Percentiles rank a stretch among this genome's conserved stretches.
These are phyloP conservation scores for Cutaneotrichosporon arboriforme DNA, from an alignment of 1,284 basidiomycete species.

Conservation along the genomic window DNA sequence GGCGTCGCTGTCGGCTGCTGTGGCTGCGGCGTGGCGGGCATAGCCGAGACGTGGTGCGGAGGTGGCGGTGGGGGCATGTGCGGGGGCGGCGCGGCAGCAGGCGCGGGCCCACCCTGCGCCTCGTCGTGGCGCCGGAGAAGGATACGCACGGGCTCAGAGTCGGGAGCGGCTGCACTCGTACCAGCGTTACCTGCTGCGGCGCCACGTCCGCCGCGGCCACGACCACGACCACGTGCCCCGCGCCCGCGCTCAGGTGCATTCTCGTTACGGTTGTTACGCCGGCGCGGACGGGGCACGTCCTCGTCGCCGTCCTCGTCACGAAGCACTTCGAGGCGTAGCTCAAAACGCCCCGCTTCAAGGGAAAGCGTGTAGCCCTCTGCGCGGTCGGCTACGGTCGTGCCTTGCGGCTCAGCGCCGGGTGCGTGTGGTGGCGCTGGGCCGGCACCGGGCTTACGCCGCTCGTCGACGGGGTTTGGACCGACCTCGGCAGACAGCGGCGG, in stretches of 20 bases:
- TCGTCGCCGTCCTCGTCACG: conserved; percentile 41
- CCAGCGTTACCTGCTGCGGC: conserved; percentile 15
- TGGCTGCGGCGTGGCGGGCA: background rate
- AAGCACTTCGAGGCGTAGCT: conserved; percentile 37
- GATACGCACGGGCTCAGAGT: conserved; percentile 37
- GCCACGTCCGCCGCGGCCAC: conserved; percentile 5
- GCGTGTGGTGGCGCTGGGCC: background rate
- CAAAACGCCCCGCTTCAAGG: conserved; percentile 42
- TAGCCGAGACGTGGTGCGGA: background rate
- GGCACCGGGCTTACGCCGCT: conserved; percentile 8
- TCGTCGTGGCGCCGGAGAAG: conserved; percentile 27
- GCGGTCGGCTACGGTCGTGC: conserved; percentile 19
- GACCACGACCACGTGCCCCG: conserved; percentile 4
- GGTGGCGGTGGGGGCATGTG: background rate
- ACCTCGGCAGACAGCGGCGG: conserved; percentile 38
- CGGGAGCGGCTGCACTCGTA: conserved; percentile 9
- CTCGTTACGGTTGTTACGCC: conserved; percentile 5
- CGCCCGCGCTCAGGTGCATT: conserved; percentile 6
- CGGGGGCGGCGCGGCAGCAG: background rate
- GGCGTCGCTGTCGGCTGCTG: background rate
- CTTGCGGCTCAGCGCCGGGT: background rate
- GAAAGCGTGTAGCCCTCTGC: conserved; percentile 39
- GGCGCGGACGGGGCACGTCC: conserved; percentile 3
- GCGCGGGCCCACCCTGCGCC: background rate
- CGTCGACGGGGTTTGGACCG: conserved; percentile 21